Evolutionary conservation across 257 asterid genomes (phyloP).

Genomic region (Dorcoceras hygrometricum): DNA sequence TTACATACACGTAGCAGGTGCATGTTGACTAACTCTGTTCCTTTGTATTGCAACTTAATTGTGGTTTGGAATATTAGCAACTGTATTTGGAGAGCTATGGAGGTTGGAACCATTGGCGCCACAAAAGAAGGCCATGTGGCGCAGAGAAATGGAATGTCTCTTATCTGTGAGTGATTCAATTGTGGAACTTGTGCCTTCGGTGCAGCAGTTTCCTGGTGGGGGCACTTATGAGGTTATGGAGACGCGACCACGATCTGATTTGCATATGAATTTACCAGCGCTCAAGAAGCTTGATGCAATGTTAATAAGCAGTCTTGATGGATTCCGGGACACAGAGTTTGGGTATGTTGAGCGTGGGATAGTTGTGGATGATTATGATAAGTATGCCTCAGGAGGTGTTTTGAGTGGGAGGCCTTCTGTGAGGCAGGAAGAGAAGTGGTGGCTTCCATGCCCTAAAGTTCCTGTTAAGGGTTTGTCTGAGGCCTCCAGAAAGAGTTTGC

Average conservation of each 20-base stretch:
- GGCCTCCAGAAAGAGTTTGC: conserved; percentile 79
- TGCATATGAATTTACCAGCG: conserved; percentile 89
- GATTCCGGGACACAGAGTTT: conserved; percentile 75
- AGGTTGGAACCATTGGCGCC: conserved; percentile 89
- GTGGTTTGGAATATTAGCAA: conserved; percentile 42
- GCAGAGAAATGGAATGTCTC: conserved; percentile 94
- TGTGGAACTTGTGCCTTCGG: conserved; percentile 88
- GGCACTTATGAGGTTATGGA: conserved; percentile 89
- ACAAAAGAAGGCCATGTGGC: conserved; percentile 90
- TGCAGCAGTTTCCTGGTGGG: conserved; percentile 77
- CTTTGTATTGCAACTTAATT: conserved; percentile 1
- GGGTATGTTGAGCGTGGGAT: conserved; percentile 91
- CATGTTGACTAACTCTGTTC: not conserved
- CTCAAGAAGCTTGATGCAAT: conserved; percentile 93
- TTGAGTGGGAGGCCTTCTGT: conserved; percentile 78
- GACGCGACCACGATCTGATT: conserved; percentile 72
- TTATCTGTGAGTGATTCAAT: conserved; percentile 85
- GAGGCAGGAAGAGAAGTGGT: conserved; percentile 99
- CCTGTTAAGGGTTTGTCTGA: conserved; percentile 85
- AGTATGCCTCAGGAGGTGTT: conserved; percentile 34
- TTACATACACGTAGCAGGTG: too few relatives aligned
- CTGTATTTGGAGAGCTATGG: conserved; percentile 95
- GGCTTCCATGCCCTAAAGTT: conserved; percentile 97
- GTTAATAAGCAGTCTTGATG: conserved; percentile 84
- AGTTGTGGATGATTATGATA: conserved; percentile 48